Evolutionary conservation across 176 grass and related monocot genomes (phyloP).

Genomic region (Lolium multiflorum): DNA sequence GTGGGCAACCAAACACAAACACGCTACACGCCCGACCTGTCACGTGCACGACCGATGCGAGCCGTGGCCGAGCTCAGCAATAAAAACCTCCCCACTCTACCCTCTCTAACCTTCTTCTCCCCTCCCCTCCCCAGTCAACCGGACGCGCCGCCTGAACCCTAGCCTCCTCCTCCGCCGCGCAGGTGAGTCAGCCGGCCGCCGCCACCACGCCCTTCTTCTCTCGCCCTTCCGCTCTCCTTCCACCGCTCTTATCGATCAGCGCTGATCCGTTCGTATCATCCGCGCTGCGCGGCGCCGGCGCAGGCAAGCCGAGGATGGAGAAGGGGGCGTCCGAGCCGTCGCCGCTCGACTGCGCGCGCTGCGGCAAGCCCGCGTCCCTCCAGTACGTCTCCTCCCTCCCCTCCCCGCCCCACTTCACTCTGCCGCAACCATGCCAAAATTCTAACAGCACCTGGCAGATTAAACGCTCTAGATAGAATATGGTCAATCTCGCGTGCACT

Average conservation of each 20-base stretch:
- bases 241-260: background rate
- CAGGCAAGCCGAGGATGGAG: conserved; percentile 58
- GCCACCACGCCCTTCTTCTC: background rate
- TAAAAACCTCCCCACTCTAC: background rate
- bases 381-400: conserved; percentile 55
- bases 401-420: background rate
- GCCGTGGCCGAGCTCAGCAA: background rate
- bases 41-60: no score
- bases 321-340: conserved; percentile 60
- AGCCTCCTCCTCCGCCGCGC: conserved; percentile 17
- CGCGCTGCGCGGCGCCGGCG: background rate
- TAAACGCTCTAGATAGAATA: background rate
- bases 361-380: conserved; percentile 83
- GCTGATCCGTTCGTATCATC: conserved; percentile 20
- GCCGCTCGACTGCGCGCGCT: conserved; percentile 67
- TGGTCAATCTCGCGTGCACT: background rate
- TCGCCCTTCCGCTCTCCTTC: background rate
- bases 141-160: conserved; percentile 52
- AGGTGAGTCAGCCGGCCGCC: conserved; percentile 14
- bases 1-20: no score
- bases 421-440: background rate
- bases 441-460: background rate
- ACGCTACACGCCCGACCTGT: no score
- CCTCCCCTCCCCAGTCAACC: background rate
- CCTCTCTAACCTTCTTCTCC: background rate